Conservation (phyloP, 2,329 filamentous ascomycete species). For the Fusarium oxysporum region DNA sequence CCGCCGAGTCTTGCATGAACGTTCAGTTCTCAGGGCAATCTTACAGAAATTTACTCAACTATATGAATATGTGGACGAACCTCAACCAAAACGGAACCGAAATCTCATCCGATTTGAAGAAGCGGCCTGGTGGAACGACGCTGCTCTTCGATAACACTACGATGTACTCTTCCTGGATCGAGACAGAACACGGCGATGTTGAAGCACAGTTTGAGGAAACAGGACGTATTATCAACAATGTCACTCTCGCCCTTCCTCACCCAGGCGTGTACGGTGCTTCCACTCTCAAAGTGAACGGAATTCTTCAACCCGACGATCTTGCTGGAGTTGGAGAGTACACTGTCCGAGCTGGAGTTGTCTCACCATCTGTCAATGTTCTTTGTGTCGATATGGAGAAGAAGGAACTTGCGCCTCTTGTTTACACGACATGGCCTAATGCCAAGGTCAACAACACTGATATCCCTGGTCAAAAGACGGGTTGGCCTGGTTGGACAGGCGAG, state of each 20-base stretch:
- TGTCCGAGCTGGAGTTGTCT: constrained; percentile 75
- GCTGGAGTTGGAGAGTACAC: constrained; percentile 76
- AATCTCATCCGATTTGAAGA: constrained; percentile 52
- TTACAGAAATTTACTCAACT: constrained; percentile 76
- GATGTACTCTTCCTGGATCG: constrained; percentile 75
- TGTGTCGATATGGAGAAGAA: constrained; percentile 73
- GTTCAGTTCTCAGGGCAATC: constrained; percentile 77
- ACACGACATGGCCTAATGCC: constrained; percentile 67
- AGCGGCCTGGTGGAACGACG: constrained; percentile 70
- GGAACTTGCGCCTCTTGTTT: constrained; percentile 74
- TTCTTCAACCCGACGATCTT: constrained; percentile 75
- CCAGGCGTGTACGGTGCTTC: constrained; percentile 74
- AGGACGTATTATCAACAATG: constrained; percentile 76
- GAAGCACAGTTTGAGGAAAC: constrained; percentile 60
- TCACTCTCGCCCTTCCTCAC: constrained; percentile 83
- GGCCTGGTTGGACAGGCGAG: constrained; percentile 53
- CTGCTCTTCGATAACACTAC: constrained; percentile 80
- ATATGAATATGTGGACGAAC: constrained; percentile 66
- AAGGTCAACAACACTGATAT: constrained; percentile 50
- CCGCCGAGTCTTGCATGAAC: constrained; percentile 70
- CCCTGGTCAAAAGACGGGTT: constrained; percentile 49
- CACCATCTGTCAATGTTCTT: constrained; percentile 77
- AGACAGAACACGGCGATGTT: constrained; percentile 64
- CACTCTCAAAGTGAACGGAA: constrained; percentile 68
- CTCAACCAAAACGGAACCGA: constrained; percentile 59